Evolutionary conservation across 2,329 filamentous ascomycete genomes (phyloP).

Genomic region (Cladorrhinum sp.): DNA sequence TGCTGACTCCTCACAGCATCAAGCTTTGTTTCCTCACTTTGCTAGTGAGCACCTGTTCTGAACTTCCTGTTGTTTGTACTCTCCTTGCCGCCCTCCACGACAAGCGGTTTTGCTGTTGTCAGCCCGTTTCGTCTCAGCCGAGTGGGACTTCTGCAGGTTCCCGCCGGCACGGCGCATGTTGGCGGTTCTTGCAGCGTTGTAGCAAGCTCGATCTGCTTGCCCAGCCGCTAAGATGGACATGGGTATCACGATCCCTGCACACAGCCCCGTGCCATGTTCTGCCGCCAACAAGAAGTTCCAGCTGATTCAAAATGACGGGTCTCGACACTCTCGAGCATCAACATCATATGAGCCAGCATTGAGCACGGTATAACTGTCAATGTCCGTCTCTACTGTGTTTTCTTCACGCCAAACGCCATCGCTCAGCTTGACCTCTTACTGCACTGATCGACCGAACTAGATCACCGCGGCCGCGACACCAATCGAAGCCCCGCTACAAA

Average conservation of each 20-base stretch:
- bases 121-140: background rate
- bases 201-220: background rate
- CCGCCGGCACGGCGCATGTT: background rate
- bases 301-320: background rate
- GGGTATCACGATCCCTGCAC: background rate
- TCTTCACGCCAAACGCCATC: background rate
- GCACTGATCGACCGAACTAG: background rate
- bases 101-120: background rate
- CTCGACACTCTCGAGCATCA: background rate
- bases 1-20: background rate
- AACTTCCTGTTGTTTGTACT: background rate
- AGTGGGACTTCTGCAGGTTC: background rate
- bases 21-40: background rate
- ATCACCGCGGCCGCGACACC: background rate
- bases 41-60: background rate
- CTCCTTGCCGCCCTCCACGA: background rate
- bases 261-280: background rate
- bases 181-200: conserved; percentile 3
- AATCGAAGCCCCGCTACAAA: background rate
- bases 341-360: background rate
- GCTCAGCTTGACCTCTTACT: background rate
- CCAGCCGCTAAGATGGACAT: background rate
- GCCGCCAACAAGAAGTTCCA: background rate
- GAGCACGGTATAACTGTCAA: background rate
- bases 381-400: background rate